Percentiles rank a stretch among this genome's conserved stretches.
Evolutionary conservation across 2,329 filamentous ascomycete genomes (phyloP).

Genomic region (Aspergillus pseudonomiae): DNA sequence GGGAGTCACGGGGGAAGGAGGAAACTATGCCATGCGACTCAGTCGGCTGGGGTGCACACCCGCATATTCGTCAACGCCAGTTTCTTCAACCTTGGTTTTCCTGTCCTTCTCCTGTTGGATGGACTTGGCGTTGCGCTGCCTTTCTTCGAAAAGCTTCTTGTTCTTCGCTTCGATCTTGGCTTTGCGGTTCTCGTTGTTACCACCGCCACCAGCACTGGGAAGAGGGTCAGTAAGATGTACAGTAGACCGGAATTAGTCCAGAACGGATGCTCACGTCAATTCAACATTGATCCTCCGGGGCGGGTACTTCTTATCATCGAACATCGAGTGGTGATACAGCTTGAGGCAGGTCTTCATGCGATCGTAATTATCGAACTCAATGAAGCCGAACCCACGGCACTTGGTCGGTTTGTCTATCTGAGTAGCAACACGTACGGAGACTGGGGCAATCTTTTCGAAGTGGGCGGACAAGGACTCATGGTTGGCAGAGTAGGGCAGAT

Average conservation of each 20-base stretch:
- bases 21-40: conserved; percentile 32
- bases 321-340: conserved; percentile 83
- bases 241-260: neutral
- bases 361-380: conserved; percentile 85
- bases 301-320: conserved; percentile 59
- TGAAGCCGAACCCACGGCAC: conserved; percentile 78
- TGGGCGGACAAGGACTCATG: conserved; percentile 69
- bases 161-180: conserved; percentile 86
- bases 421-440: conserved; percentile 72
- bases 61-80: conserved; percentile 32
- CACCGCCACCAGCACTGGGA: conserved; percentile 74
- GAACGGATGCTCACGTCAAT: conserved; percentile 66
- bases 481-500: conserved; percentile 84
- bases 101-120: conserved; percentile 49
- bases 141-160: conserved; percentile 74
- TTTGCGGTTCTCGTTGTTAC: conserved; percentile 72
- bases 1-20: neutral
- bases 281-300: conserved; percentile 88
- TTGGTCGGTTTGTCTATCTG: conserved; percentile 64
- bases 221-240: conserved; percentile 1
- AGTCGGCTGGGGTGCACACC: conserved; percentile 51
- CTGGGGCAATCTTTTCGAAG: conserved; percentile 75
- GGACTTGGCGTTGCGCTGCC: conserved; percentile 56
- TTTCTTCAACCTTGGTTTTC: conserved; percentile 23
- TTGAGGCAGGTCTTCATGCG: conserved; percentile 92